These are phyloP conservation scores for Acidomyces sp. DNA, from an alignment of 495 filamentous ascomycete genomes.

Conservation along the genomic window DNA sequence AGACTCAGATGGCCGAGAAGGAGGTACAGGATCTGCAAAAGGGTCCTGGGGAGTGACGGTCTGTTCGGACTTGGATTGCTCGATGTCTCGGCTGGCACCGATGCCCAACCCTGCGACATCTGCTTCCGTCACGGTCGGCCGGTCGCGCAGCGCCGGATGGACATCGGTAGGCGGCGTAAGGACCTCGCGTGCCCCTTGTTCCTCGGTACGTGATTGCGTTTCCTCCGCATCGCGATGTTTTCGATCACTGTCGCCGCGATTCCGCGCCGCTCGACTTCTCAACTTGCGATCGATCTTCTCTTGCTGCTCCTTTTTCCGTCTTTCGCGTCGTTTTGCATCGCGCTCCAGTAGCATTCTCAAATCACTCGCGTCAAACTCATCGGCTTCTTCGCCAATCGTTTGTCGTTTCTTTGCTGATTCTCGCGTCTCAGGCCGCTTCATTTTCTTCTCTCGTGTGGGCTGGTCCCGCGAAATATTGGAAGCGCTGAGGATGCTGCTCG, in stretches of 20 bases:
- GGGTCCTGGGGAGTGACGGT: constrained; percentile 16
- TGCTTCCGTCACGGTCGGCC: neutral
- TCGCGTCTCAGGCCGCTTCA: constrained; percentile 38
- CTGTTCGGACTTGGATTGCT: neutral
- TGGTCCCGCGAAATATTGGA: neutral
- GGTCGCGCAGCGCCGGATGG: constrained; percentile 15
- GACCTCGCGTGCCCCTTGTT: constrained; percentile 15
- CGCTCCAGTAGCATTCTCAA: constrained; percentile 74
- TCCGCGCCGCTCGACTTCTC: constrained; percentile 55
- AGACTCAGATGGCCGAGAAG: neutral
- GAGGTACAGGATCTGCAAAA: constrained; percentile 17
- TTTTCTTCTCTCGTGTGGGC: too few relatives aligned
- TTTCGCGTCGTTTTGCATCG: constrained; percentile 63
- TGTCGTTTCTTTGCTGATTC: constrained; percentile 54
- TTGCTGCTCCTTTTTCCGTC: constrained; percentile 56
- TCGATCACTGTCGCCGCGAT: constrained; percentile 29
- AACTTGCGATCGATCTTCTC: constrained; percentile 57
- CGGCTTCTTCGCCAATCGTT: constrained; percentile 65
- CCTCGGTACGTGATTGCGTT: constrained; percentile 23
- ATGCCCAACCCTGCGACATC: constrained; percentile 15
- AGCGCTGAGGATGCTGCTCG: constrained; percentile 13
- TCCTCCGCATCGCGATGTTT: constrained; percentile 26
- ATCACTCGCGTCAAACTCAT: constrained; percentile 66
- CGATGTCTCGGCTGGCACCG: neutral
- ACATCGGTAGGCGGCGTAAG: constrained; percentile 7